Evolutionary conservation across 2,329 filamentous ascomycete genomes (phyloP), one percentile per base, ranked within the genome.

Genomic region (Cercospora brassicicola): DNA sequence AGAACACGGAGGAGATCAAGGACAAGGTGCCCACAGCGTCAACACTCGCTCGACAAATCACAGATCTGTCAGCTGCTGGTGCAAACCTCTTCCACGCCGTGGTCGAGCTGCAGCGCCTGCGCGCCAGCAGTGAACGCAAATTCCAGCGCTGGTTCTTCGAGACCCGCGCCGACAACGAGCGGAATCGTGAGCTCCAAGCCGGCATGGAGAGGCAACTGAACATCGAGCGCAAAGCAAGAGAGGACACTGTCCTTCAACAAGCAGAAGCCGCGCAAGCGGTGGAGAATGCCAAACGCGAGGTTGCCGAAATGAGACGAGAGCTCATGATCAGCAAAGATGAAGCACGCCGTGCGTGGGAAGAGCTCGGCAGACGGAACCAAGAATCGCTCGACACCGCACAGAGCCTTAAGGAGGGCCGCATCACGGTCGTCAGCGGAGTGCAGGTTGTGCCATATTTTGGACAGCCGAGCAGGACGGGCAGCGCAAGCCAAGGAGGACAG

Each of bases 121-220:
- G 95, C 53, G 95, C 95, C 42, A 97, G 93, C 65, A 98, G 94
- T 0, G 95, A 99, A 80, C 89, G 95, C 71, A 98, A 98, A 78
- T 99, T 99, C 75, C 95, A 99, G 81, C 88, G 95, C 61, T 99
- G 95, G 95, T 98, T 98, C 81, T 97, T 96, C 74, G 95, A 99
- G 78, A 97, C 94, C 7, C 87, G 94, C 62, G 87, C 90, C 33
- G 94, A 98, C 73, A 88, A 96, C 72, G 95, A 98, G 81, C 89
- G 91, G 30, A 87, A 90, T 60, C 90, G 92, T 72, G 95, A 98
- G 80, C 85, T 91, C 42, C 91, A 93, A 66, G 93, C 89, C 2
- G 88, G 94, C 77, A 82, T 97, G n/a, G 90, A 96, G 76, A 84
- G 86, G 36, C 87, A 89, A 48, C 82, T 97, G n/a, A 86, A 90